Evolutionary conservation across 208 protist species (phyloP).

Genomic region (Acanthamoeba rhysodes): DNA sequence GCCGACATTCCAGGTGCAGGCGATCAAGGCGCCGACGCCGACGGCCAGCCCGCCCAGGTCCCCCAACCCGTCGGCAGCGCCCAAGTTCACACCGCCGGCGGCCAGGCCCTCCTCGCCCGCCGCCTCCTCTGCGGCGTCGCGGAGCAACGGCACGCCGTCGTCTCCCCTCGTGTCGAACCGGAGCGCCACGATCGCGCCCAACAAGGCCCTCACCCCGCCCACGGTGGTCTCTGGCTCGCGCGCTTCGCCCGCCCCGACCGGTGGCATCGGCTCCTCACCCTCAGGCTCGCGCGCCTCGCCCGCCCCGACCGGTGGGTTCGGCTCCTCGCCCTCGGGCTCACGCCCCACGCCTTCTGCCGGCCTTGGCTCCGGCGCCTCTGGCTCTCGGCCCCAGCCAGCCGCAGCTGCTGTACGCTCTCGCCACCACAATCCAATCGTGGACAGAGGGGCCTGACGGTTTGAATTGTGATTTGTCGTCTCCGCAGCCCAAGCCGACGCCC

Average conservation of each 20-base stretch:
- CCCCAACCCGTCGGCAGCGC: slow-evolving; percentile 24
- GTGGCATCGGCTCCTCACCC: too few species aligned
- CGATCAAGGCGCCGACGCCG: slow-evolving; percentile 40
- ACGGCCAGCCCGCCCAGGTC: slow-evolving; percentile 30
- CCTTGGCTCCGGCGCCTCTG: background rate
- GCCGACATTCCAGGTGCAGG: background rate
- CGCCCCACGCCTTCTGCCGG: background rate
- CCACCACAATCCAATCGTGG: background rate
- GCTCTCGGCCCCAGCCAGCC: background rate
- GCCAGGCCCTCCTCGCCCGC: background rate
- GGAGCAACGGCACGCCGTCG: background rate
- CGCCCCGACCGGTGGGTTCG: background rate
- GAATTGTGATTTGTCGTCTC: background rate
- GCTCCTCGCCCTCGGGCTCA: background rate
- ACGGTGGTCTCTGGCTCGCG: too few species aligned
- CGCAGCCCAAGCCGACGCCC: slow-evolving; percentile 25
- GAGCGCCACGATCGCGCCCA: slow-evolving; percentile 4
- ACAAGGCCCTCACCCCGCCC: slow-evolving; percentile 18
- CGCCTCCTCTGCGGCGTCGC: background rate
- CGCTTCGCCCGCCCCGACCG: too few species aligned
- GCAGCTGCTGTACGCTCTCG: background rate
- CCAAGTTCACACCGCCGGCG: slow-evolving; percentile 24
- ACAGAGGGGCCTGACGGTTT: too few species aligned
- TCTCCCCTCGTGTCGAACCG: background rate
- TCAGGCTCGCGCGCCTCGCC: background rate